Base-by-base conservation (phyloP, 805 yeast genomes). In the Torulaspora delbrueckii region DNA sequence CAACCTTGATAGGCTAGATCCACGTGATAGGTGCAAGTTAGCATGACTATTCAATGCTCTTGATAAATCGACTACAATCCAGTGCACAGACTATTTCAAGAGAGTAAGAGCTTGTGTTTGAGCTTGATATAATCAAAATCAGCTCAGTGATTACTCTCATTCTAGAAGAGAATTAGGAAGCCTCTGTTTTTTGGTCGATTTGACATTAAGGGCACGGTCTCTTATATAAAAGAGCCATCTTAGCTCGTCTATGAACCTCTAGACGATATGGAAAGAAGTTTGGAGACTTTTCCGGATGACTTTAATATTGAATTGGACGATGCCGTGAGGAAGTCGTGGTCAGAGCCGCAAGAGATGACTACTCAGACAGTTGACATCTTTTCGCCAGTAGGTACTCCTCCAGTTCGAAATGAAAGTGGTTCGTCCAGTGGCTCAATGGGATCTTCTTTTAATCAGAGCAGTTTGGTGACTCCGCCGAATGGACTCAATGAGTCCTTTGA, bases 251-350 rank as follows among this genome's bases (percentile, higher is more conserved):
- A 40, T 26, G 22, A 13, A 33, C 14, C 14, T 16, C 5, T 23
- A n/a, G 28, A n/a, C 12, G 24, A 9, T 16, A 45, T 45, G 48
- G 48, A 45, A 10, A 32, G 33, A 16, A 28, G 36, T 19, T 40
- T 22, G 24, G 40, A 34, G 25, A 40, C 23, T 27, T 40, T 23
- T 19, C 38, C 48, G 8, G 48, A 45, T 18, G 42, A 32, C 10
- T 45, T 45, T n/a, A 45, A 28, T 8, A 12, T 54, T 3, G 67
- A 62, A 12, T 46, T 63, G 40, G 67, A 60, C 1, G 58, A 56
- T 34, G 65, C 66, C 6, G 54, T 63, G 5, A 54, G 63, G 40
- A 63, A 59, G 35, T 62, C 68, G 18, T 63, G 68, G 68, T 58
- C 63, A 3, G 65, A 59, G 39, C 48, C 58, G 19, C 58, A 55